Conservation (phyloP, 129 eudicot species). For the Chrysanthemum lavandulifolium region DNA sequence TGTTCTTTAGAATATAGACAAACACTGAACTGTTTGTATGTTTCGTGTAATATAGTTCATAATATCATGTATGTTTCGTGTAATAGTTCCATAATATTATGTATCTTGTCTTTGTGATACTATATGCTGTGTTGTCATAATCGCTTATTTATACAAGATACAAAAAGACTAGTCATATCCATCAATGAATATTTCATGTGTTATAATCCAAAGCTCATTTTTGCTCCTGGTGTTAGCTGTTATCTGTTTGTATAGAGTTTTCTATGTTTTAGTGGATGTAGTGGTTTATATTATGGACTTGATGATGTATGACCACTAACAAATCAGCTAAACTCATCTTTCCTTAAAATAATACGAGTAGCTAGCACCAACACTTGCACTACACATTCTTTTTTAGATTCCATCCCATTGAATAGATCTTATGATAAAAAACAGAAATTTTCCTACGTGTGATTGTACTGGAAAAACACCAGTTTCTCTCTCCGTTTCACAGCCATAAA, state of each 20-base stretch:
- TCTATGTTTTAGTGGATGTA: neutral
- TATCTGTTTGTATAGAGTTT: too few species aligned
- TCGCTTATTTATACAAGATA: too few species aligned
- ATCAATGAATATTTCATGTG: too few species aligned
- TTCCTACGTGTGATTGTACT: conserved; percentile 18
- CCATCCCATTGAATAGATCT: neutral
- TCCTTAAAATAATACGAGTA: too few species aligned
- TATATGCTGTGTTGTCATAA: too few species aligned
- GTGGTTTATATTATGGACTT: neutral
- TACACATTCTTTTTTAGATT: neutral
- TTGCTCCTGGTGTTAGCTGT: neutral
- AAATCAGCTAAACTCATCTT: too few species aligned
- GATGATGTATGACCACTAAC: too few species aligned
- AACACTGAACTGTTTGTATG: neutral
- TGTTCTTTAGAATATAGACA: too few species aligned
- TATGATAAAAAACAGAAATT: neutral
- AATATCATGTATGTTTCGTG: neutral
- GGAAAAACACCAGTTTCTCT: neutral
- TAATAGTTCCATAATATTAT: neutral
- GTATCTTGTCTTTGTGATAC: neutral
- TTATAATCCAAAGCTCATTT: neutral
- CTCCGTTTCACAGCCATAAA: conserved; percentile 20
- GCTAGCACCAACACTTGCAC: neutral
- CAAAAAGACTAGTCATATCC: too few species aligned
- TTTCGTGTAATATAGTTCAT: neutral